Evolutionary conservation across 225 moss, liverwort and hornwort genomes (phyloP), one percentile per base, ranked within the genome.

Genomic region (Sphagnum contortum): DNA sequence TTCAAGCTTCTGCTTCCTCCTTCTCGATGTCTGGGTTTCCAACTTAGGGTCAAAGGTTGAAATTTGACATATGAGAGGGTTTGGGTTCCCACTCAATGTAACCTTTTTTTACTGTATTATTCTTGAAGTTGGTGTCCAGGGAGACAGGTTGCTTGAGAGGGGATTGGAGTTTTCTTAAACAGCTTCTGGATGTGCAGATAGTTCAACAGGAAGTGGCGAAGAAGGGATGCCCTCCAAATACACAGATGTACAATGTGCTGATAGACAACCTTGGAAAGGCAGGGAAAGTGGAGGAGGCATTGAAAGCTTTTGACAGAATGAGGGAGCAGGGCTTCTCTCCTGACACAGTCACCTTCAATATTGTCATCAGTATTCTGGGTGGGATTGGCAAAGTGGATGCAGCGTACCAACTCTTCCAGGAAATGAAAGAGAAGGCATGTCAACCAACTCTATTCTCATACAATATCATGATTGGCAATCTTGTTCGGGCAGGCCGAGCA

Each of bases 261-360:
- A 64, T 80, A 49, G 66, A 74, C 62, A 66, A 72, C 46, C 68
- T 91, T 57, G 71, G 75, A 12, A 70, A 69, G 73, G 75, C 70
- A n/a, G 88, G 84, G 60, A 75, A 63, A 58, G 76, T 80, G 57
- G 72, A 77, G 48, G 78, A 80, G 61, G 91, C 80, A 10, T 71
- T 46, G 5, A 73, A 71, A 66, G 63, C 60, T 44, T 82, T 82
- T 50, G 71, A 82, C 60, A 48, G 49, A 58, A 82, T 82, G 76
- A 10, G 48, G 45, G 62, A 60, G 48, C 70, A 73, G 49, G 68
- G 75, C 54, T 78, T 70, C 61, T 14, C 51, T 64, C 79, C 73
- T 61, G 69, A 82, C 55, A 50, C 56, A 8, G 57, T 57, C 57
- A 79, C 76, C 70, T 82, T 75, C 57, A 82, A 76, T 53, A 76